A percentile compares a stretch with the other conserved stretches of the same genome.
phyloP scores from a whole-genome alignment of 2,329 filamentous ascomycete species.

The Aspergillus sp. region DNA sequence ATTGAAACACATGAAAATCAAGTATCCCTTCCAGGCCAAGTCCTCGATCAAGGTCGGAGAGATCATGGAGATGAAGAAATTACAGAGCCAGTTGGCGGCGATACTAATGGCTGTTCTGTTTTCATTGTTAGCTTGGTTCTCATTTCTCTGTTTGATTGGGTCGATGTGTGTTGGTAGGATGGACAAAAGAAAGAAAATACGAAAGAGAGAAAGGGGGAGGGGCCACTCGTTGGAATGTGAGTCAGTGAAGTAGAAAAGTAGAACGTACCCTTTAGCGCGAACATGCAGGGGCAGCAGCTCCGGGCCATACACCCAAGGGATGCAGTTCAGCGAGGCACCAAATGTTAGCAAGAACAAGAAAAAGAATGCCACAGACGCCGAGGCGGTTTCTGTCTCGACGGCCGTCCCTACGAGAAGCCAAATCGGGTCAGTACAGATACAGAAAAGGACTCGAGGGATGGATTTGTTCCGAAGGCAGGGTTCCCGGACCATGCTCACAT shows the following conservation, averaged over 20 bases:
- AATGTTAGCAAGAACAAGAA: constrained; percentile 47
- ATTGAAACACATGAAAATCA: constrained; percentile 38
- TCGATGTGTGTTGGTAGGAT: background rate
- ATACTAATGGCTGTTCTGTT: constrained; percentile 45
- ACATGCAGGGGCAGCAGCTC: constrained; percentile 53
- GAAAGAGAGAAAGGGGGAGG: background rate
- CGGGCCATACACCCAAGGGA: constrained; percentile 53
- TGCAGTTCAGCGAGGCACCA: constrained; percentile 47
- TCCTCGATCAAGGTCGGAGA: constrained; percentile 33
- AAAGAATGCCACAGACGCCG: constrained; percentile 52
- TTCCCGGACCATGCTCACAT: constrained; percentile 2
- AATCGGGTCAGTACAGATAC: too few species aligned
- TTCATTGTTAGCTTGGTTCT: background rate
- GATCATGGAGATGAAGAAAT: constrained; percentile 47
- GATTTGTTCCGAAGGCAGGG: background rate
- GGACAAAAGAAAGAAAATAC: background rate
- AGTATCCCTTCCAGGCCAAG: constrained; percentile 35
- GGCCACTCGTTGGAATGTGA: constrained; percentile 3
- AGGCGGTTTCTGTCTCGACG: constrained; percentile 41
- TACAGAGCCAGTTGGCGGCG: constrained; percentile 52
- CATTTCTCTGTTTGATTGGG: background rate
- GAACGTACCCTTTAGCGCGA: constrained; percentile 47
- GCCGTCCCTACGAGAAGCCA: constrained; percentile 18
- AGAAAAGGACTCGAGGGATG: background rate
- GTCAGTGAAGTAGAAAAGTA: background rate